These are phyloP conservation scores for Paracoccidioides lutzii DNA, from an alignment of 2,329 filamentous ascomycete species.

Conservation along the genomic window DNA sequence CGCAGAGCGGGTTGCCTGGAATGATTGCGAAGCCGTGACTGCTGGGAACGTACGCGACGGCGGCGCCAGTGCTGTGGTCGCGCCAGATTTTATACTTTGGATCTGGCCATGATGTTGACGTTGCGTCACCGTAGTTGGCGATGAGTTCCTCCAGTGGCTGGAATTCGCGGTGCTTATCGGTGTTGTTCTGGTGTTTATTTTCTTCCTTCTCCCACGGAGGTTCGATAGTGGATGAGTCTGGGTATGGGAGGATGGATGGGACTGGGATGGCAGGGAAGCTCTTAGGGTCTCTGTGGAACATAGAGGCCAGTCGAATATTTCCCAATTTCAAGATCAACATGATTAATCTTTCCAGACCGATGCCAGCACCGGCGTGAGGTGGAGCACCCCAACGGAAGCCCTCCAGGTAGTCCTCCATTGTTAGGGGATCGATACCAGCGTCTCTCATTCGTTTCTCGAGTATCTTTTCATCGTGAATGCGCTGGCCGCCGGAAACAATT, in stretches of 20 bases:
- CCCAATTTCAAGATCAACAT: conserved; percentile 77
- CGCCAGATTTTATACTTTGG: conserved; percentile 81
- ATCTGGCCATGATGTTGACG: conserved; percentile 88
- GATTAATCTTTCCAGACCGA: conserved; percentile 77
- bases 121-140: conserved; percentile 88
- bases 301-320: conserved; percentile 75
- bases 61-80: conserved; percentile 64
- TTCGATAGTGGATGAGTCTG: conserved; percentile 70
- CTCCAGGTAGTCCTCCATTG: conserved; percentile 81
- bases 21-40: conserved; percentile 69
- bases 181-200: conserved; percentile 21
- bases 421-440: conserved; percentile 61
- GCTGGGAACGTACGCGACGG: conserved; percentile 68
- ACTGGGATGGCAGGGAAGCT: conserved; percentile 61
- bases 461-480: conserved; percentile 68
- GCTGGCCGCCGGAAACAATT: conserved; percentile 82
- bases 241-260: conserved; percentile 59
- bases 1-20: conserved; percentile 77
- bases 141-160: conserved; percentile 77
- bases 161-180: conserved; percentile 39
- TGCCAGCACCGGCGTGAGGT: conserved; percentile 78
- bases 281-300: conserved; percentile 81
- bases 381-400: conserved; percentile 82
- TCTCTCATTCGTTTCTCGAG: conserved; percentile 66
- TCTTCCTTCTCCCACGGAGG: conserved; percentile 44